These are phyloP conservation scores for Ogataea trehaloabstinens DNA, from an alignment of 805 yeast genomes.

Conservation along the genomic window DNA sequence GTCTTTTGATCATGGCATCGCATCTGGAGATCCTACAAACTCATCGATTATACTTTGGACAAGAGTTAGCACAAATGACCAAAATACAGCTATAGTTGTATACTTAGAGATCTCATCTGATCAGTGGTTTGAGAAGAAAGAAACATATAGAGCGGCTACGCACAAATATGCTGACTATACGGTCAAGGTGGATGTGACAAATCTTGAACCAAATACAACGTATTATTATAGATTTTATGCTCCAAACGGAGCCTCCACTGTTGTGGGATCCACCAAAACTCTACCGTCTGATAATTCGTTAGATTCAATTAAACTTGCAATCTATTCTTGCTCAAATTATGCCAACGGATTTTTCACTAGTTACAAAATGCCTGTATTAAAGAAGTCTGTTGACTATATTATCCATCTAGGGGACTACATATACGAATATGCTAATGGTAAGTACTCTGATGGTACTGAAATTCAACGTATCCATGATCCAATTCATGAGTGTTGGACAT, in stretches of 20 bases:
- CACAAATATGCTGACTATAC: no score
- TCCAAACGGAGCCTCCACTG: no score
- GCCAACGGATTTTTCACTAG: no score
- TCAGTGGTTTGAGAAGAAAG: conserved; percentile 6
- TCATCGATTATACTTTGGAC: conserved; percentile 26
- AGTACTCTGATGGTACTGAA: conserved; percentile 22
- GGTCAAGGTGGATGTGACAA: no score
- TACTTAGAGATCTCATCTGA: conserved; percentile 7
- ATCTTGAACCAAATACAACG: no score
- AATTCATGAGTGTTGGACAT: conserved; percentile 17
- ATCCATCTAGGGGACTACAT: conserved; percentile 28
- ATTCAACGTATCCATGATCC: conserved; percentile 21
- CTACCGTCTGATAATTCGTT: no score
- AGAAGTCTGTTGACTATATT: no score
- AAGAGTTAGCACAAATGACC: conserved; percentile 15
- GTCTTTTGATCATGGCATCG: conserved; percentile 21
- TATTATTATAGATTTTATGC: no score
- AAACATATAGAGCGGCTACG: conserved; percentile 7
- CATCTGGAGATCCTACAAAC: conserved; percentile 24
- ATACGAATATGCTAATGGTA: conserved; percentile 25
- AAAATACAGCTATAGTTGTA: background rate
- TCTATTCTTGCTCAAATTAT: no score
- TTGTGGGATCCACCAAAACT: no score
- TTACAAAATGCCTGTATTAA: no score
- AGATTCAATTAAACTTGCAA: no score